These are phyloP conservation scores for Cymbopogon flexuosus DNA, from an alignment of 202 grass and related monocot genomes.

Conservation along the genomic window DNA sequence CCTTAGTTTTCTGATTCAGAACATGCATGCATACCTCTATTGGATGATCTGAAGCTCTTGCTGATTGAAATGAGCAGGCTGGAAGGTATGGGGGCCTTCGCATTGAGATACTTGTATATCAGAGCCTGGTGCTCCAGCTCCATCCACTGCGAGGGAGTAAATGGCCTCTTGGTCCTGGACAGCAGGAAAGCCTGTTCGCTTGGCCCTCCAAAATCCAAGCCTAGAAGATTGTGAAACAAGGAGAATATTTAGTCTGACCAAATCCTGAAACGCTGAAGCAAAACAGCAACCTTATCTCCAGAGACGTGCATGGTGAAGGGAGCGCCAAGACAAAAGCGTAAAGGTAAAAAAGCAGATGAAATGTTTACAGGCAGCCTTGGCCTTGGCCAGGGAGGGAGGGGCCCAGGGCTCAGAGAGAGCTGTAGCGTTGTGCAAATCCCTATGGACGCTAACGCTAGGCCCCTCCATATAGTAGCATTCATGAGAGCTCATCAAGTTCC, in stretches of 20 bases:
- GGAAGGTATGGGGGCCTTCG: slow-evolving; percentile 77
- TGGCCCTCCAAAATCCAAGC: slow-evolving; percentile 43
- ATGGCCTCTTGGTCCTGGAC: slow-evolving; percentile 69
- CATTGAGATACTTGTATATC: slow-evolving; percentile 88
- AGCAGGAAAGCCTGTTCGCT: slow-evolving; percentile 55
- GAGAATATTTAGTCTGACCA: slow-evolving; percentile 24
- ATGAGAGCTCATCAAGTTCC: slow-evolving; percentile 47
- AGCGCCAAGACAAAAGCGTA: slow-evolving; percentile 42
- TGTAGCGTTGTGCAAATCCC: slow-evolving; percentile 35
- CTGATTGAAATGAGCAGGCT: slow-evolving; percentile 77
- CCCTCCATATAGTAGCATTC: slow-evolving; percentile 26
- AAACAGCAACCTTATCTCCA: slow-evolving; percentile 32
- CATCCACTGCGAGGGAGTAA: slow-evolving; percentile 94
- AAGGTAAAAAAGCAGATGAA: slow-evolving; percentile 30
- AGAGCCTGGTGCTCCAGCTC: slow-evolving; percentile 93
- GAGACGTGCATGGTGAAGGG: slow-evolving; percentile 20
- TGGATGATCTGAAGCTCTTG: slow-evolving; percentile 55
- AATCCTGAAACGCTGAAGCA: slow-evolving; percentile 8
- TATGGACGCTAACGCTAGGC: not conserved
- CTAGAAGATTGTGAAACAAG: slow-evolving; percentile 33
- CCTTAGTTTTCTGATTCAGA: not conserved
- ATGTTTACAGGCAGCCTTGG: slow-evolving; percentile 40
- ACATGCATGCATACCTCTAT: slow-evolving; percentile 50
- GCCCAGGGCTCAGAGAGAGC: not conserved
- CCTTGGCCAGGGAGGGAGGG: not conserved